Evolutionary conservation across 1,284 basidiomycete genomes (phyloP).

Genomic region (Chalciporus sp.): DNA sequence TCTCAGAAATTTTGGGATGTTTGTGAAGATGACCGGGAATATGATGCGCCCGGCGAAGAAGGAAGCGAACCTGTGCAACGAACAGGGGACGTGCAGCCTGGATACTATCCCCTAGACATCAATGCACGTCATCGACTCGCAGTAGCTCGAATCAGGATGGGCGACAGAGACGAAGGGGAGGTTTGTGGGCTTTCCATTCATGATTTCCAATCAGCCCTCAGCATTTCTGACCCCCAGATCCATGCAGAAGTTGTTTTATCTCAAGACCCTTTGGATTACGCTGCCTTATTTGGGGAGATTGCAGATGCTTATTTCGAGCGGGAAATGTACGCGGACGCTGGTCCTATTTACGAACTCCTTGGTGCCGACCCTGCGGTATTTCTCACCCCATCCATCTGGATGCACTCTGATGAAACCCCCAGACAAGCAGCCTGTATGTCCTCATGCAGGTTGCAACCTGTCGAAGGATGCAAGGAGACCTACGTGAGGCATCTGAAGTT

Average conservation of each 20-base stretch:
- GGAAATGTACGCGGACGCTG: slow-evolving; percentile 73
- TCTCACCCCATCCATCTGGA: not conserved
- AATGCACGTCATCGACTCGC: slow-evolving; percentile 88
- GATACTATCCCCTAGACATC: slow-evolving; percentile 71
- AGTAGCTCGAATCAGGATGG: slow-evolving; percentile 81
- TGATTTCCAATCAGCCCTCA: not conserved
- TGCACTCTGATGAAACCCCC: too few relatives aligned
- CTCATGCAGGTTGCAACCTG: slow-evolving; percentile 29
- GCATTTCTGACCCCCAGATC: slow-evolving; percentile 30
- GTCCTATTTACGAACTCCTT: slow-evolving; percentile 77
- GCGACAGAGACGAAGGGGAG: slow-evolving; percentile 81
- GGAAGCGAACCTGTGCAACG: slow-evolving; percentile 27
- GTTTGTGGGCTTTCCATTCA: slow-evolving; percentile 39
- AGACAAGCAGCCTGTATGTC: slow-evolving; percentile 26
- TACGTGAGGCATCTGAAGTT: slow-evolving; percentile 78
- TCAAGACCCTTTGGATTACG: slow-evolving; percentile 76
- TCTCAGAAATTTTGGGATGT: slow-evolving; percentile 80
- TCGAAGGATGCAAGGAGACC: slow-evolving; percentile 63
- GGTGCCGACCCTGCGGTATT: slow-evolving; percentile 70
- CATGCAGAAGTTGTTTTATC: slow-evolving; percentile 75
- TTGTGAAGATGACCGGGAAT: slow-evolving; percentile 88
- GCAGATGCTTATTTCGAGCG: slow-evolving; percentile 83
- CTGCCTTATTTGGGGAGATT: slow-evolving; percentile 79
- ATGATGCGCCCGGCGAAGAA: slow-evolving; percentile 35
- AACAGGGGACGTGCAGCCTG: slow-evolving; percentile 45